Evolutionary conservation across 2,329 filamentous ascomycete species (phyloP).

Genomic region (Monilinia fructigena): DNA sequence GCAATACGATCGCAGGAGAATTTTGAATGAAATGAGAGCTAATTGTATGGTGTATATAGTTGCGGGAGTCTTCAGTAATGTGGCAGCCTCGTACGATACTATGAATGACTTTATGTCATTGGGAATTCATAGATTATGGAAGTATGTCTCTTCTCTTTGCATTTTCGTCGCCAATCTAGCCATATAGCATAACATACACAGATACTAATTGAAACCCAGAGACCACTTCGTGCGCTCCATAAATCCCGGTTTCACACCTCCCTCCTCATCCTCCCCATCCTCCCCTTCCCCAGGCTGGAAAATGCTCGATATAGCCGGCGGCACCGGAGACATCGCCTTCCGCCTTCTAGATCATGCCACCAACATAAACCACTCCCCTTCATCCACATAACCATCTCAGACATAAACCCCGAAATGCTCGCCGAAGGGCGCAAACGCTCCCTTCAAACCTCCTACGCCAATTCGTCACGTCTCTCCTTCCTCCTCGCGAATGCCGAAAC

Average conservation of each 20-base stretch:
- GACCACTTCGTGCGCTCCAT: constrained; percentile 92
- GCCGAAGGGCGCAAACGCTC: constrained; percentile 81
- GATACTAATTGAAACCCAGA: constrained; percentile 40
- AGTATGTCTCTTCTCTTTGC: constrained; percentile 46
- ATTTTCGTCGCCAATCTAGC: neutral
- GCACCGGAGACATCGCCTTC: constrained; percentile 97
- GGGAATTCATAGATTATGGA: constrained; percentile 95
- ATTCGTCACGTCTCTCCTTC: constrained; percentile 65
- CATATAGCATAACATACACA: neutral
- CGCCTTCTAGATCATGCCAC: constrained; percentile 89
- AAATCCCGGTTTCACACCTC: constrained; percentile 59
- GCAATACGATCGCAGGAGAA: no score
- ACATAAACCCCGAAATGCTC: constrained; percentile 97
- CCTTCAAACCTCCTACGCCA: constrained; percentile 51
- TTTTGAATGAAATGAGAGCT: neutral
- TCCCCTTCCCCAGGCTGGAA: constrained; percentile 53
- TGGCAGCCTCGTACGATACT: constrained; percentile 83
- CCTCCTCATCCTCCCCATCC: constrained; percentile 42
- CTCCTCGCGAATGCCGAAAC: constrained; percentile 88
- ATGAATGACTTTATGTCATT: constrained; percentile 99
- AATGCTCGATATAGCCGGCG: constrained; percentile 94
- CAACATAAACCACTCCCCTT: constrained; percentile 72
- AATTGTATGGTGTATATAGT: constrained; percentile 31
- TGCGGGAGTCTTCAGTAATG: constrained; percentile 86
- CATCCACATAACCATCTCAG: constrained; percentile 84